Conservation (phyloP, 1,139 yeast species). For the Yarrowia galli region DNA sequence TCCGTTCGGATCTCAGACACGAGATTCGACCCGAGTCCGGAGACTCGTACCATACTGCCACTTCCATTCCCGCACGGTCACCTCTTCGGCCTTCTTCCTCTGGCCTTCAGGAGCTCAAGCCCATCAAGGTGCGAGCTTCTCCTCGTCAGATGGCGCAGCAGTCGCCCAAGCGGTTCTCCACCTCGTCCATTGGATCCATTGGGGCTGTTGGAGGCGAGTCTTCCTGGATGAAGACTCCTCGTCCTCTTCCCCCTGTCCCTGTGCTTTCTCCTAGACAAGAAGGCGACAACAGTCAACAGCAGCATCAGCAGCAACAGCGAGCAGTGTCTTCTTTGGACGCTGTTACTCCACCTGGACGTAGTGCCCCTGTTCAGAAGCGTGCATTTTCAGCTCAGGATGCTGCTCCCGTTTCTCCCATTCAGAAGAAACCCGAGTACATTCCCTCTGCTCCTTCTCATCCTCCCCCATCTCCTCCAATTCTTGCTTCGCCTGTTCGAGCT, state of each 20-base stretch:
- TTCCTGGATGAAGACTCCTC: conserved; percentile 31
- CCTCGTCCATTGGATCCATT: not conserved
- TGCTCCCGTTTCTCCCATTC: conserved; percentile 2
- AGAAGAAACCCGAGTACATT: conserved; percentile 1
- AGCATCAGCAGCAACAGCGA: no score
- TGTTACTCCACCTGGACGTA: not conserved
- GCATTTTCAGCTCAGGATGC: not conserved
- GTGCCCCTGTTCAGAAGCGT: conserved; percentile 1
- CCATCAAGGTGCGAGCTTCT: conserved; percentile 30
- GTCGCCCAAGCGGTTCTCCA: conserved; percentile 17
- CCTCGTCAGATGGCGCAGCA: conserved; percentile 29
- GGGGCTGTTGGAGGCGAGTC: conserved; percentile 15
- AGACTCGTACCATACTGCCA: conserved; percentile 8
- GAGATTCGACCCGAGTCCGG: conserved; percentile 17
- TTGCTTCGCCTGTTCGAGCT: conserved; percentile 1
- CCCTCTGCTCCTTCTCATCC: conserved; percentile 27
- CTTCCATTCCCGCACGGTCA: not conserved
- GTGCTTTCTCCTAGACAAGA: not conserved
- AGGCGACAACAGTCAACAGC: not conserved
- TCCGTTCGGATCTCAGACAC: conserved; percentile 6
- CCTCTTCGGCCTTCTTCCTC: not conserved
- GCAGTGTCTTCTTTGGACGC: conserved; percentile 7
- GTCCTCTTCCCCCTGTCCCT: conserved; percentile 31
- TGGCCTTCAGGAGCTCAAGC: not conserved
- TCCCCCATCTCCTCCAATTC: conserved; percentile 16